Evolutionary conservation across 257 asterid genomes (phyloP).

Genomic region (Solanum etuberosum): DNA sequence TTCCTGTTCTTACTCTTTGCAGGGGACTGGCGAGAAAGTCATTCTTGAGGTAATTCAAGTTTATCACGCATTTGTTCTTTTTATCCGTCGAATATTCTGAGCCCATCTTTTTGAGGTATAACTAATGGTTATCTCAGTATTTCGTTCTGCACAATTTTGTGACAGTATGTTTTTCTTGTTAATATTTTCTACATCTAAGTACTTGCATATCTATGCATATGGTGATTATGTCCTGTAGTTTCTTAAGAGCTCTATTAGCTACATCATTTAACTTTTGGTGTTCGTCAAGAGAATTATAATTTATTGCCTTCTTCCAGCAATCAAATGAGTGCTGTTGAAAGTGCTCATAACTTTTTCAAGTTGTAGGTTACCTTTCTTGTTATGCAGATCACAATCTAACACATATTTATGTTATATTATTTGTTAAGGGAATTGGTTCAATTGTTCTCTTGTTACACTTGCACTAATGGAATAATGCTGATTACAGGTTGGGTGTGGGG

Average conservation of each 20-base stretch:
- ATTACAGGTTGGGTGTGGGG: slow-evolving; percentile 94
- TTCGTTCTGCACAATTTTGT: neutral
- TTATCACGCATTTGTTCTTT: neutral
- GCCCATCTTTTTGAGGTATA: neutral
- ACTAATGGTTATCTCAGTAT: neutral
- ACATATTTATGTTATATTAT: neutral
- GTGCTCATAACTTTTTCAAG: neutral
- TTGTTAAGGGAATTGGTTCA: neutral
- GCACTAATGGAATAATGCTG: neutral
- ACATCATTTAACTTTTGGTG: neutral
- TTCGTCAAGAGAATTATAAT: neutral
- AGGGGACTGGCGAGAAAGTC: slow-evolving; percentile 57
- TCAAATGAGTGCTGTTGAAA: neutral
- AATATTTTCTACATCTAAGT: neutral
- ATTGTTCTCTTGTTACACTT: neutral
- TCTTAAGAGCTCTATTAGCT: neutral
- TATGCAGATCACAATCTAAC: neutral
- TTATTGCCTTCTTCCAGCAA: neutral
- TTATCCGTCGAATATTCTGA: neutral
- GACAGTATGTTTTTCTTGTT: neutral
- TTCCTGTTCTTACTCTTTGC: slow-evolving; percentile 1
- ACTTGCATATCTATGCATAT: neutral
- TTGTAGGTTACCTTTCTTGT: neutral
- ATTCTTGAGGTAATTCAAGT: slow-evolving; percentile 58
- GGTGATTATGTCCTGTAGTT: neutral